Base-by-base conservation (phyloP, 2,329 filamentous ascomycete species). In the Ceratocystis cubensis region DNA sequence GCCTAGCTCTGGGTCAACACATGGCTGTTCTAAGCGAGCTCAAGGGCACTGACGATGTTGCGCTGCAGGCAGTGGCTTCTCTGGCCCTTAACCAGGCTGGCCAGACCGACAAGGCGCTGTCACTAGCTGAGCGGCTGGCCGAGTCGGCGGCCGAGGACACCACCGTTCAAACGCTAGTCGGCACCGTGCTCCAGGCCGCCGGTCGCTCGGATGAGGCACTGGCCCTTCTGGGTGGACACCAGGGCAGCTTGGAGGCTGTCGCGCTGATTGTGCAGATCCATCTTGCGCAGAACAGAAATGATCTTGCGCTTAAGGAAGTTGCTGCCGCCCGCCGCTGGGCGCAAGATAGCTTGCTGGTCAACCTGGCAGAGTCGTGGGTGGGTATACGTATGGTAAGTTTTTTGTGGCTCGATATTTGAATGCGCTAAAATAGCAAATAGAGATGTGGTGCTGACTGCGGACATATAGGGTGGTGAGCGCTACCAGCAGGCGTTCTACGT, bases 401-500 rank as follows among this genome's bases (percentile, higher is more conserved):
- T 13, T 20, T 5, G n/a, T 17, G 22, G n/a, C 48, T 13, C 37
- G 37, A 15, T 41, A 15, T 41, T 53, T 20, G 22, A 25, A 20
- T 53, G 46, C 17, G 46, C 17, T n/a, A 6, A 50, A 20, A n/a
- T 20, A 8, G 17, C n/a, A 53, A 53, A 3, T 15, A 41, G 37
- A 1, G 37, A 41, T 41, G 37, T 41, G 37, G 37, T 41, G 37
- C 37, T 41, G 37, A 41, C 37, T 41, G 37, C 37, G 10, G 10
- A 41, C 44, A 5, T 65, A 30, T 69, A 96, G 88, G 93, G 93
- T 73, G 92, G 92, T 71, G 91, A 96, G 71, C 94, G 91, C 75
- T 97, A 97, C 77, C 94, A 97, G 74, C 89, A 94, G 73, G 88
- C 93, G 20, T 97, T 96, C 77, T 97, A 99, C 80, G 93, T 97